Conservation (phyloP, 2,329 filamentous ascomycete genomes). For the Aspergillus sp. region DNA sequence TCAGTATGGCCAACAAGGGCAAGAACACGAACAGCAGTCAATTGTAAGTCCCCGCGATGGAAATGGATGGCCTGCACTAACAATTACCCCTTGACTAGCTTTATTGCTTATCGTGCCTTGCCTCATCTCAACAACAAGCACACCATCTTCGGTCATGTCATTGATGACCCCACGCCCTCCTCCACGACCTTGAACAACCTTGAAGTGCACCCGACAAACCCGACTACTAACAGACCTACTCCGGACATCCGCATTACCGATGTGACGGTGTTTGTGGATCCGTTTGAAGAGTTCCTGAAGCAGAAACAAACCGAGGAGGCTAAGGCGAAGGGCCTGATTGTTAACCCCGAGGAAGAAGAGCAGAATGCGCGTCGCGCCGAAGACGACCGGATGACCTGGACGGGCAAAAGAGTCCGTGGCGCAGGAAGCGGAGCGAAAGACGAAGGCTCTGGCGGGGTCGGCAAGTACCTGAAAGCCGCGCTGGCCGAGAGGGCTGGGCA, state of each 20-base stretch:
- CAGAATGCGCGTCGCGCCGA: conserved; percentile 54
- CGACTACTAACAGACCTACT: conserved; percentile 69
- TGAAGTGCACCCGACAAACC: conserved; percentile 74
- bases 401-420: conserved; percentile 80
- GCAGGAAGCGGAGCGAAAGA: conserved; percentile 65
- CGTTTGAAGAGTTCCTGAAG: conserved; percentile 89
- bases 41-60: conserved; percentile 52
- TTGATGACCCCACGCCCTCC: conserved; percentile 62
- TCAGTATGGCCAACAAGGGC: conserved; percentile 98
- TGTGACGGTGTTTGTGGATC: conserved; percentile 84
- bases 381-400: conserved; percentile 92
- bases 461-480: conserved; percentile 78
- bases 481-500: conserved; percentile 39
- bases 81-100: conserved; percentile 46
- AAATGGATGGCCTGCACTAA: neutral
- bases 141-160: conserved; percentile 89
- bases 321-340: conserved; percentile 43
- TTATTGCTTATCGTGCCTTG: conserved; percentile 83
- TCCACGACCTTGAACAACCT: conserved; percentile 64
- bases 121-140: conserved; percentile 92
- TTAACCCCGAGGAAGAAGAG: conserved; percentile 27
- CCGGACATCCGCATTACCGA: conserved; percentile 80
- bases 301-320: conserved; percentile 67
- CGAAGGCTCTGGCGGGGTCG: conserved; percentile 57
- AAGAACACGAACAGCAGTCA: conserved; percentile 97